Conservation (phyloP, 495 filamentous ascomycete species). For the Aspergillus leporis region DNA sequence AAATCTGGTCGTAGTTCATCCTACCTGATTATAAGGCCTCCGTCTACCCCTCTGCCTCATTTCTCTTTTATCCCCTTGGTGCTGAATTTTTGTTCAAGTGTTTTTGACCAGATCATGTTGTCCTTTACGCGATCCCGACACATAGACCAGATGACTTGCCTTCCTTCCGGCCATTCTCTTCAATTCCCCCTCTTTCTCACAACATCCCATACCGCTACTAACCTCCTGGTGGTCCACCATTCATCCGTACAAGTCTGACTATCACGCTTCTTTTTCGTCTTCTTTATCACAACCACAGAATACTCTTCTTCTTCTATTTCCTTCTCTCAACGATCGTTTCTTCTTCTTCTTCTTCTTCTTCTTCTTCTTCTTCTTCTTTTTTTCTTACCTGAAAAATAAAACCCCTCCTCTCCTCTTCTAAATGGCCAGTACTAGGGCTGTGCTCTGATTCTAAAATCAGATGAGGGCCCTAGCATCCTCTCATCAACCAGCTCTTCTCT, state of each 20-base stretch:
- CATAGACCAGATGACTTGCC: not conserved
- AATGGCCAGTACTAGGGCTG: not conserved
- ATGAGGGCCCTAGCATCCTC: not conserved
- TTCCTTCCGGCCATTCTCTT: constrained; percentile 4
- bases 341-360: not conserved
- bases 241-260: not conserved
- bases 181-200: constrained; percentile 5
- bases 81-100: not conserved
- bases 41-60: constrained; percentile 1
- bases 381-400: not conserved
- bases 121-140: constrained; percentile 1
- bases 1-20: not conserved
- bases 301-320: not conserved
- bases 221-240: not conserved
- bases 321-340: not conserved
- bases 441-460: not conserved
- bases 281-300: constrained; percentile 2
- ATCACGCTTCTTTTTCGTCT: not conserved
- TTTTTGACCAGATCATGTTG: constrained; percentile 1
- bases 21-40: not conserved
- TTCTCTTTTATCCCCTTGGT: not conserved
- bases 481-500: not conserved
- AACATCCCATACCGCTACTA: constrained; percentile 2
- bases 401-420: not conserved
- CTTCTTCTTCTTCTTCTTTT: not conserved